Evolutionary conservation across 192 early-diverging fungal genomes (phyloP), one percentile per base, ranked within the genome.

Genomic region (Backusella parvicylindrica): DNA sequence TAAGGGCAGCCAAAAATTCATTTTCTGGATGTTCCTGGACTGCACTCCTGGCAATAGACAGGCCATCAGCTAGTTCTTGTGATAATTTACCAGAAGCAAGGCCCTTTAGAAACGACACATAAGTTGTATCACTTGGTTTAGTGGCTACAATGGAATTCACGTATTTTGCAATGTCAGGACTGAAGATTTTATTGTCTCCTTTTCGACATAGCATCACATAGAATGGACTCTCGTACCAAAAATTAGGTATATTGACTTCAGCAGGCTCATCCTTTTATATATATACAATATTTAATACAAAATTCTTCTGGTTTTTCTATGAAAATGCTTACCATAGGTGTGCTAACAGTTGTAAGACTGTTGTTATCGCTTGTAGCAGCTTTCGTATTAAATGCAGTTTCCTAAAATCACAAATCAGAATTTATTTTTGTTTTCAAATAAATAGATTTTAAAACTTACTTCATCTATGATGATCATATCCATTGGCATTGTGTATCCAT

Each of bases 401-500:
- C 53, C 53, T 60, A 60, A 28, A 60, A 60, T 60, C 53, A 23
- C 23, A 28, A 28, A 2, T 15, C 41, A 43, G 11, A 43, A 15
- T 26, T 23, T 2, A 8, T 56, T 56, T 5, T 26, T 56, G 6
- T 1, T 11, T 11, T 2, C 23, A 60, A 28, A 12, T 11, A 13
- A 12, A 60, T 28, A 0, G 0, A 28, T 8, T 21, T 68, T 38
- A 26, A 26, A 41, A 40, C 23, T 68, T 41, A 68, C 67, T 11
- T 68, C n/a, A 5, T 68, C 67, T 11, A 68, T 6, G 21, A 68
- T n/a, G 28, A 37, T 23, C 67, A 68, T 68, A 30, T 40, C 35
- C 36, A 68, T 68, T 15, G 67, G 37, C 37, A 68, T 41, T 13
- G 67, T 68, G 36, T 68, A 68, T 13, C 35, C 23, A 28, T 68